A percentile compares a stretch with the other conserved stretches of the same genome.
These are phyloP conservation scores for Ustilago esculenta DNA, from an alignment of 1,284 basidiomycete species.

Conservation along the genomic window DNA sequence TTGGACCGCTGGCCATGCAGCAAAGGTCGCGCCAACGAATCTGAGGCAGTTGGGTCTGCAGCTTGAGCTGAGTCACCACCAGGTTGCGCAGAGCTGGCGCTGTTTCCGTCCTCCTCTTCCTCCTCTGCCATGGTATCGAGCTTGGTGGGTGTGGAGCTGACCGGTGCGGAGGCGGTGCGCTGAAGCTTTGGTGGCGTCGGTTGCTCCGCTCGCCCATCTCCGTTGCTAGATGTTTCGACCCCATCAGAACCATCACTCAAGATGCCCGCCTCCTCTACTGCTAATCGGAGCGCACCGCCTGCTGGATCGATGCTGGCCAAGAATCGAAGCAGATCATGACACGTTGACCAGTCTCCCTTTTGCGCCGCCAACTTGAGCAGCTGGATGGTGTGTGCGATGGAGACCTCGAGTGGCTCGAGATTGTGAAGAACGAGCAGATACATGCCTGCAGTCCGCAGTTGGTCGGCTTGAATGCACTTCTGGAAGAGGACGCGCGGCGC, in stretches of 20 bases:
- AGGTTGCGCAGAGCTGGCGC: background rate
- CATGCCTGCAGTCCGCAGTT: constrained; percentile 87
- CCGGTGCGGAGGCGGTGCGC: constrained; percentile 11
- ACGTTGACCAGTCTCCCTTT: constrained; percentile 52
- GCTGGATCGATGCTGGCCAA: constrained; percentile 71
- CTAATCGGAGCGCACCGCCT: constrained; percentile 65
- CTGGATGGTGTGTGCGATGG: constrained; percentile 52
- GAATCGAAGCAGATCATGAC: constrained; percentile 69
- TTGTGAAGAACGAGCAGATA: constrained; percentile 94
- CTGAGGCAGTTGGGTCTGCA: background rate
- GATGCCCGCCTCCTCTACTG: constrained; percentile 31
- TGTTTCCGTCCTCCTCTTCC: constrained; percentile 17
- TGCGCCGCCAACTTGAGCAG: constrained; percentile 50
- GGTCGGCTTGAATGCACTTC: constrained; percentile 78
- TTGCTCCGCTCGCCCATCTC: background rate
- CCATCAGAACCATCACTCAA: background rate
- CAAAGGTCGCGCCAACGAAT: background rate
- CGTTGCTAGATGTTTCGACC: background rate
- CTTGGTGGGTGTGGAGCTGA: constrained; percentile 9
- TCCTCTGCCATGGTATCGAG: constrained; percentile 40
- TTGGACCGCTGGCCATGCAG: constrained; percentile 17
- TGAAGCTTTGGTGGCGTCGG: constrained; percentile 12
- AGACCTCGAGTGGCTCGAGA: constrained; percentile 80
- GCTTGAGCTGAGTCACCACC: background rate
- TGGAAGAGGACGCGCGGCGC: constrained; percentile 90